Evolutionary conservation across 805 yeast genomes (phyloP), one percentile per base, ranked within the genome.

Genomic region (Saccharomyces eubayanus): DNA sequence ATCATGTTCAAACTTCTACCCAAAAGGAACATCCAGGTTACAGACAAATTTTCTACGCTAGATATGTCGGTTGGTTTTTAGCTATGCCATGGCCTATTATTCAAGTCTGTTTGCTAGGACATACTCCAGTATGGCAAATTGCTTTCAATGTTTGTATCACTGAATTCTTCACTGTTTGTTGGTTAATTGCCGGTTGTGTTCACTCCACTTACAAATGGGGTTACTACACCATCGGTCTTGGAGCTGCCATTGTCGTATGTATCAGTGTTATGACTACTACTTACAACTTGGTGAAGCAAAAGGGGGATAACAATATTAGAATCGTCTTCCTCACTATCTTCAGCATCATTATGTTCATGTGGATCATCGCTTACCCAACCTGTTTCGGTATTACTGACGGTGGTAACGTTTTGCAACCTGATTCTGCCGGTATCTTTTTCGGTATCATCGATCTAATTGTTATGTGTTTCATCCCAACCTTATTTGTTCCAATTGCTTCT

Each of bases 11-110:
- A 16, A 73, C 75, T 24, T 49, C 55, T 28, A 62, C 65, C 29
- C 65, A 61, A 55, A 48, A 43, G 3, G 56, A 56, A 36, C 60
- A 56, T 46, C 71, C 67, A 51, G 73, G 70, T 59, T 64, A 64
- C 46, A 77, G 87, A 67, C 84, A 82, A 69, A 72, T 82, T 58
- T 82, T 81, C 65, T 82, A 82, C 62, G 74, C 77, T 24, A 77
- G 79, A 65, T 80, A 72, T 62, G 73, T 81, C 59, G 85, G 82
- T 53, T 82, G 82, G 82, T 82, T 82, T 68, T 68, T 81, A 61
- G 71, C 80, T 20, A 57, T 57, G 53, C 70, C 70, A 57, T 80
- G 79, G 74, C 83, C 84, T 43, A 68, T 76, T 36, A 59, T 61
- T 62, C 65, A 65, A 53, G 62, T 64, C 8, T 60, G 63, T 21